Percentiles rank a stretch among this genome's conserved stretches.
These are phyloP conservation scores for Lecanicillium sp. DNA, from an alignment of 2,329 filamentous ascomycete species.

Conservation along the genomic window DNA sequence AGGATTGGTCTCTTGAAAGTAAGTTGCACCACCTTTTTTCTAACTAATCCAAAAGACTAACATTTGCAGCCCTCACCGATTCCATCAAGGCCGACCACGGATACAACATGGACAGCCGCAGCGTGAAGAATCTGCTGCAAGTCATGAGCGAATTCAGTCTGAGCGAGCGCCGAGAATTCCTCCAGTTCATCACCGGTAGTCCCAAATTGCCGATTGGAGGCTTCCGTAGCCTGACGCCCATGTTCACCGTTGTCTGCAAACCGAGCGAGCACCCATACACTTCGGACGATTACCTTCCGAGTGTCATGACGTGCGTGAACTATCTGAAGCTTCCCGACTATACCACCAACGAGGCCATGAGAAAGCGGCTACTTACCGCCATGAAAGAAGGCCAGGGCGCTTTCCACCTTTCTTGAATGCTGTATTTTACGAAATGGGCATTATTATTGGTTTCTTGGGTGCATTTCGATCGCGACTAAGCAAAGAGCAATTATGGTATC, in stretches of 20 bases:
- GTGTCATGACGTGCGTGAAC: slow-evolving; percentile 99
- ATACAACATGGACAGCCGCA: slow-evolving; percentile 97
- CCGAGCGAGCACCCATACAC: slow-evolving; percentile 92
- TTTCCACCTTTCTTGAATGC: slow-evolving; percentile 78
- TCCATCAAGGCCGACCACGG: slow-evolving; percentile 98
- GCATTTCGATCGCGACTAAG: not conserved
- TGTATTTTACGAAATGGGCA: not conserved
- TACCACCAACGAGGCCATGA: slow-evolving; percentile 69
- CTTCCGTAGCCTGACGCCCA: slow-evolving; percentile 93
- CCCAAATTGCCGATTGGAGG: slow-evolving; percentile 97
- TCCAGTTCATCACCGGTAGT: slow-evolving; percentile 97
- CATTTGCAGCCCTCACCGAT: slow-evolving; percentile 73
- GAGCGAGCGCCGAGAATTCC: slow-evolving; percentile 78
- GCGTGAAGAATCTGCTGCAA: slow-evolving; percentile 86
- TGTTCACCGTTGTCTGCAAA: slow-evolving; percentile 99
- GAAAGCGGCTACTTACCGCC: slow-evolving; percentile 71
- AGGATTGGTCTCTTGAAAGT: slow-evolving; percentile 98
- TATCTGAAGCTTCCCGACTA: slow-evolving; percentile 98
- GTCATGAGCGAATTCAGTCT: slow-evolving; percentile 82
- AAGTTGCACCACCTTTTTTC: slow-evolving; percentile 36
- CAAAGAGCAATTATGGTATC: no score
- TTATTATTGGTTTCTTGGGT: not conserved
- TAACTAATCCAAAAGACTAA: slow-evolving; percentile 12
- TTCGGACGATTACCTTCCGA: slow-evolving; percentile 96
- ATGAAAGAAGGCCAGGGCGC: slow-evolving; percentile 95